These are phyloP conservation scores for Auriscalpium microsporum DNA, from an alignment of 768 basidiomycete genomes.

Conservation along the genomic window DNA sequence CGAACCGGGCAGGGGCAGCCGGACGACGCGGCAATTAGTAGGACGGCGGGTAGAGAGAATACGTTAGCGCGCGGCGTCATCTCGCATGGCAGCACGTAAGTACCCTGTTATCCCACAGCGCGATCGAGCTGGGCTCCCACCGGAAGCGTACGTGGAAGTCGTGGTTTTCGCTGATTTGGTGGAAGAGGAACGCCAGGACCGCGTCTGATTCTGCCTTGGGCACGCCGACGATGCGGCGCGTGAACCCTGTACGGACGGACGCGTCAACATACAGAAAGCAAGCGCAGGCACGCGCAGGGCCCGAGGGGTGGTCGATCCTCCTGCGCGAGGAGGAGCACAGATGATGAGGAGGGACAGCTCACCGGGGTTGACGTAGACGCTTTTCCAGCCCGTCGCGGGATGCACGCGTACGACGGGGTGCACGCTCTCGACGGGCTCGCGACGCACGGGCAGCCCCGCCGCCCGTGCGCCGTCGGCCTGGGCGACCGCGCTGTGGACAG, in stretches of 20 bases:
- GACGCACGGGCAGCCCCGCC: constrained; percentile 61
- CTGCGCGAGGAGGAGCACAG: background rate
- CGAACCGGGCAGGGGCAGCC: background rate
- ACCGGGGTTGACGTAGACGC: constrained; percentile 75
- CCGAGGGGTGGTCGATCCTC: background rate
- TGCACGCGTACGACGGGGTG: constrained; percentile 82
- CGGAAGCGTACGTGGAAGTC: constrained; percentile 72
- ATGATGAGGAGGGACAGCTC: constrained; percentile 15
- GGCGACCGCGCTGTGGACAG: constrained; percentile 68
- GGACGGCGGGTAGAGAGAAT: background rate
- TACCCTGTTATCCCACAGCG: constrained; percentile 85
- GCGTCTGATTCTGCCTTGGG: constrained; percentile 79
- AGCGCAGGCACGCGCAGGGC: background rate
- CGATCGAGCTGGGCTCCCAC: constrained; percentile 70
- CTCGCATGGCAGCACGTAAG: constrained; percentile 13
- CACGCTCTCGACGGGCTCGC: constrained; percentile 57
- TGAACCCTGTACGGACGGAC: constrained; percentile 47
- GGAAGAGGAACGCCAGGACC: constrained; percentile 62
- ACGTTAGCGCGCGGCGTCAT: background rate
- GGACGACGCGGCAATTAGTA: background rate
- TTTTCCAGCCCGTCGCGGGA: constrained; percentile 80
- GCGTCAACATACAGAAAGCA: background rate
- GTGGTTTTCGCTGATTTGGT: constrained; percentile 57
- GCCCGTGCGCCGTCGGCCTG: constrained; percentile 71
- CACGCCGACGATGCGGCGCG: constrained; percentile 66